A percentile compares a stretch with the other conserved stretches of the same genome.
phyloP scores from a whole-genome alignment of 768 basidiomycete genomes.

The Piloderma croceum region DNA sequence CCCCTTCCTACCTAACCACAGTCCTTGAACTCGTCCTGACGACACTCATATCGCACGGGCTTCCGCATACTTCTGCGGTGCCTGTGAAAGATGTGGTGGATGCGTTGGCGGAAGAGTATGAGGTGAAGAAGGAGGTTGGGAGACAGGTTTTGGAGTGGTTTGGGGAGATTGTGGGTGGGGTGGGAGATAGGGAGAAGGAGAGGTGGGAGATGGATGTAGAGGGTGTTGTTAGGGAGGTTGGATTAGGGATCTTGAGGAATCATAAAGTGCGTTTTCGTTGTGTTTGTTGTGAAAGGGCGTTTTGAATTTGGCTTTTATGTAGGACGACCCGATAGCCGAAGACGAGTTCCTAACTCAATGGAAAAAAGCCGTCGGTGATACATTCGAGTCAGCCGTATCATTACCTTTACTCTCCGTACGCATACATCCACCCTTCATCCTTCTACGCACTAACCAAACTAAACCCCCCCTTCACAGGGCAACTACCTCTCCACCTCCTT shows the following conservation, averaged over 20 bases:
- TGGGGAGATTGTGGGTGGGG: constrained; percentile 48
- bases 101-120: constrained; percentile 67
- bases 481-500: constrained; percentile 55
- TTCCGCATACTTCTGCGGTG: constrained; percentile 45
- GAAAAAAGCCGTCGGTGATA: constrained; percentile 72
- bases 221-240: constrained; percentile 66
- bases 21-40: constrained; percentile 76
- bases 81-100: constrained; percentile 54
- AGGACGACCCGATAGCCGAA: constrained; percentile 59
- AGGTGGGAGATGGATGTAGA: constrained; percentile 65
- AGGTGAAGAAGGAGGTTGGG: constrained; percentile 55
- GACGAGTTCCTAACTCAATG: constrained; percentile 59
- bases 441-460: neutral
- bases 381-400: constrained; percentile 58
- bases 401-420: constrained; percentile 66
- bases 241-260: constrained; percentile 63
- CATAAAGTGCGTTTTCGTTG: constrained; percentile 39
- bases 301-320: neutral
- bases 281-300: neutral
- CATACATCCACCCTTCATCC: constrained; percentile 2
- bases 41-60: constrained; percentile 57
- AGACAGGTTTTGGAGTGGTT: constrained; percentile 81
- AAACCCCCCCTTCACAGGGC: constrained; percentile 50
- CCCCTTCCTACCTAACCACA: constrained; percentile 56
- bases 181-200: constrained; percentile 63